These are phyloP conservation scores for Saccharomyces hybrid DNA, from an alignment of 1,139 yeast genomes.

Conservation along the genomic window DNA sequence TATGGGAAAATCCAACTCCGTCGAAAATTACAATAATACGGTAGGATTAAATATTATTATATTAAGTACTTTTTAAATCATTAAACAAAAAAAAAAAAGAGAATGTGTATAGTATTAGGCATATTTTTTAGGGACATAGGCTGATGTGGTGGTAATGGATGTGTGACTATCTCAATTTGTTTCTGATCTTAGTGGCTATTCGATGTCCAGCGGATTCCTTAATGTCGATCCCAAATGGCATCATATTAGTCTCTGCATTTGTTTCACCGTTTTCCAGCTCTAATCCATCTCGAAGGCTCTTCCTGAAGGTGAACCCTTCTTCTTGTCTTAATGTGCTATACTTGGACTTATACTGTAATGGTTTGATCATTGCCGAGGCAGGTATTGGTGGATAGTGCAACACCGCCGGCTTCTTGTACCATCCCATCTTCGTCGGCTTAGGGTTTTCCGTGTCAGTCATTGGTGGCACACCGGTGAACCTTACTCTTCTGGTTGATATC, in stretches of 20 bases:
- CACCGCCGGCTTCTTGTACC: conserved; percentile 33
- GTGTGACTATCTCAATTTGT: conserved; percentile 19
- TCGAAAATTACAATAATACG: neutral
- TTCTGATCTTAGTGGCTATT: conserved; percentile 24
- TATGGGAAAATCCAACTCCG: neutral
- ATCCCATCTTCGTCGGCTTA: conserved; percentile 30
- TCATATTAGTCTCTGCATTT: conserved; percentile 7
- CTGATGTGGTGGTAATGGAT: too few species aligned
- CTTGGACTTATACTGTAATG: neutral
- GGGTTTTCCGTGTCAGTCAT: conserved; percentile 27
- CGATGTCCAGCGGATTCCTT: conserved; percentile 16
- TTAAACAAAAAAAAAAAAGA: neutral
- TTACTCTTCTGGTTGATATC: conserved; percentile 23
- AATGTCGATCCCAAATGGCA: conserved; percentile 12
- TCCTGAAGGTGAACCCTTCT: conserved; percentile 30
- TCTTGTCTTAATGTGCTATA: conserved; percentile 21
- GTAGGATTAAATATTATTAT: neutral
- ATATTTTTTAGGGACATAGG: neutral
- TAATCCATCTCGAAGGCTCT: conserved; percentile 22
- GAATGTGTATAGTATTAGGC: neutral
- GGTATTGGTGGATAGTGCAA: conserved; percentile 33
- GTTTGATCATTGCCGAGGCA: conserved; percentile 7
- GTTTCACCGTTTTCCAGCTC: conserved; percentile 9
- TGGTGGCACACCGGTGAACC: conserved; percentile 33
- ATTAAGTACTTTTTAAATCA: neutral